Conservation (phyloP, 257 asterid genomes). For the Cynanchum wilfordii region DNA sequence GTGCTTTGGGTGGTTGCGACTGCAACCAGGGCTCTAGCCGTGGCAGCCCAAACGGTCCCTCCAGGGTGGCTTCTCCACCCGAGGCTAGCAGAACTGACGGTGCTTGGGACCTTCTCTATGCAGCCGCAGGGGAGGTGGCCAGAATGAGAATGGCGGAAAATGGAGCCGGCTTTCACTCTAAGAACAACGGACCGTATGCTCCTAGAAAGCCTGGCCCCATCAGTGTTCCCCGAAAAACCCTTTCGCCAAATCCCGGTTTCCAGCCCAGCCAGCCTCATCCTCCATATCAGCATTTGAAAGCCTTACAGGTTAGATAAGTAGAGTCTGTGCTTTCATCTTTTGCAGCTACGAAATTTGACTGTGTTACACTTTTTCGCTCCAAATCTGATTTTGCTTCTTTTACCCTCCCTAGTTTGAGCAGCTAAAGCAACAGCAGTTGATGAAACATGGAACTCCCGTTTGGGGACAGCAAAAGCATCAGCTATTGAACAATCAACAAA, state of each 20-base stretch:
- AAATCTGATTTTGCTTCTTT: background rate
- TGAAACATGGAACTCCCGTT: slow-evolving; percentile 22
- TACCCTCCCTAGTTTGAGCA: slow-evolving; percentile 27
- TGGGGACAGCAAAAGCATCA: slow-evolving; percentile 27
- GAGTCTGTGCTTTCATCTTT: background rate
- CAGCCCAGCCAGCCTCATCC: slow-evolving; percentile 22
- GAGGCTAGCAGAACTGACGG: slow-evolving; percentile 15
- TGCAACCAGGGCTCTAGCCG: slow-evolving; percentile 41
- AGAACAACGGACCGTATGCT: slow-evolving; percentile 10
- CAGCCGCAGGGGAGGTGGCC: slow-evolving; percentile 56
- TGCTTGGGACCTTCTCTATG: slow-evolving; percentile 43
- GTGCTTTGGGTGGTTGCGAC: slow-evolving; percentile 15
- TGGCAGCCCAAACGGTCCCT: slow-evolving; percentile 36
- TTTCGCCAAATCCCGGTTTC: slow-evolving; percentile 10
- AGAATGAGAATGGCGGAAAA: slow-evolving; percentile 49
- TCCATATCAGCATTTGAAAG: slow-evolving; percentile 42
- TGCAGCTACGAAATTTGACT: accelerated
- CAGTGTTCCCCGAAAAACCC: slow-evolving; percentile 4
- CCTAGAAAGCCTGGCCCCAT: slow-evolving; percentile 26
- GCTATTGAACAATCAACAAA: slow-evolving; percentile 21
- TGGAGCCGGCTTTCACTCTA: slow-evolving; percentile 30
- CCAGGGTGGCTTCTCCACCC: slow-evolving; percentile 45
- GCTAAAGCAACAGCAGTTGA: slow-evolving; percentile 33
- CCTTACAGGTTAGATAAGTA: slow-evolving; percentile 27
- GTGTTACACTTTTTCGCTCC: background rate